Evolutionary conservation across 169 alveolate genomes (phyloP).

Genomic region (Plasmodium fragile): DNA sequence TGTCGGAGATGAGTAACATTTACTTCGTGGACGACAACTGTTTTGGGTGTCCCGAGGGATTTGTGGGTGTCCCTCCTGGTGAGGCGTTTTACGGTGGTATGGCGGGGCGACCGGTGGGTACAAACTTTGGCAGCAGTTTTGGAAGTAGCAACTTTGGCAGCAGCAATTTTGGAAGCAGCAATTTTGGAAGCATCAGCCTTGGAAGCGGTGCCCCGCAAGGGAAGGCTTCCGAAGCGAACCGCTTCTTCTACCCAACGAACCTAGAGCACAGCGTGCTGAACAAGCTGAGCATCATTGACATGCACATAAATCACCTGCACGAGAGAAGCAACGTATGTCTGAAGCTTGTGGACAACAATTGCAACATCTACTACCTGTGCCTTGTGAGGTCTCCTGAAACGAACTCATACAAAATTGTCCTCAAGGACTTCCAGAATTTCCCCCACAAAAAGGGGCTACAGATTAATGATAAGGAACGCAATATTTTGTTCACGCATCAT

Average conservation of each 20-base stretch:
- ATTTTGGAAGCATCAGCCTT: background rate
- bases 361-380: slow-evolving; percentile 56
- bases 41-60: background rate
- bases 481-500: slow-evolving; percentile 32
- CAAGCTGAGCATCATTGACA: slow-evolving; percentile 50
- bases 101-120: background rate
- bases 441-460: slow-evolving; percentile 65
- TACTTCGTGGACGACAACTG: slow-evolving; percentile 38
- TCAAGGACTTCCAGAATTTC: slow-evolving; percentile 72
- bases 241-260: background rate
- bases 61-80: background rate
- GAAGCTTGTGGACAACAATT: slow-evolving; percentile 51
- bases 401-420: slow-evolving; percentile 26
- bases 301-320: slow-evolving; percentile 35
- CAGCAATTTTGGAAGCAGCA: background rate
- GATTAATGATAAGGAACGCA: slow-evolving; percentile 25
- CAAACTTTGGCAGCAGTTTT: background rate
- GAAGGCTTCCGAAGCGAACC: background rate
- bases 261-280: slow-evolving; percentile 8
- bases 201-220: background rate
- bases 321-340: slow-evolving; percentile 52
- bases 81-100: slow-evolving; percentile 4
- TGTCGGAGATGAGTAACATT: slow-evolving; percentile 17
- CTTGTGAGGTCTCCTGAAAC: slow-evolving; percentile 18
- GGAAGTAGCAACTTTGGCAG: background rate